These are phyloP conservation scores for Fraxinus xanthoxyloides DNA, from an alignment of 305 asterid genomes.

Conservation along the genomic window DNA sequence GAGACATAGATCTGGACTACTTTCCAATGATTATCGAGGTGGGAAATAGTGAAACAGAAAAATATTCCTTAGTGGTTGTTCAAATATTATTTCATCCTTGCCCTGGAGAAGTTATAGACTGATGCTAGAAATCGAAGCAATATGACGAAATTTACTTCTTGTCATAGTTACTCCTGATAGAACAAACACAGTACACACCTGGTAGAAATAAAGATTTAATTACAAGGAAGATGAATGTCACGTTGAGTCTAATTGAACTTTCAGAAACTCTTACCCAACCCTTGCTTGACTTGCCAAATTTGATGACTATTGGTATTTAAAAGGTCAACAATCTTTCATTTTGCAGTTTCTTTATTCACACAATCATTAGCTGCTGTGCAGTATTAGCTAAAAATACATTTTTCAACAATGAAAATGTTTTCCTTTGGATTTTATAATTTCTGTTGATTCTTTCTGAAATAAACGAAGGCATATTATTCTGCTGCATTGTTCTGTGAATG, in stretches of 20 bases:
- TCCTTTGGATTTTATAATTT: background rate
- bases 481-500: background rate
- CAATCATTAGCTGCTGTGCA: background rate
- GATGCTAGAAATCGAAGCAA: background rate
- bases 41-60: background rate
- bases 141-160: background rate
- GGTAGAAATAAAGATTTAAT: background rate
- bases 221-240: background rate
- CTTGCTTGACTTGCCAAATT: background rate
- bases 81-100: background rate
- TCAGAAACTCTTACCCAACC: background rate
- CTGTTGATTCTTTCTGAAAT: background rate
- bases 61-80: background rate
- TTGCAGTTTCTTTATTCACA: background rate
- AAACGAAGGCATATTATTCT: background rate
- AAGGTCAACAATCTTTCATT: background rate
- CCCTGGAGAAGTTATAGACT: background rate
- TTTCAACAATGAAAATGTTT: background rate
- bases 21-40: background rate
- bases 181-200: background rate
- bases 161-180: background rate
- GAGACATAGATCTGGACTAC: background rate
- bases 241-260: background rate
- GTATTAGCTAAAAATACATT: background rate
- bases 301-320: background rate